Evolutionary conservation across 129 eudicot species (phyloP).

Genomic region (Chrysanthemum makinoi): DNA sequence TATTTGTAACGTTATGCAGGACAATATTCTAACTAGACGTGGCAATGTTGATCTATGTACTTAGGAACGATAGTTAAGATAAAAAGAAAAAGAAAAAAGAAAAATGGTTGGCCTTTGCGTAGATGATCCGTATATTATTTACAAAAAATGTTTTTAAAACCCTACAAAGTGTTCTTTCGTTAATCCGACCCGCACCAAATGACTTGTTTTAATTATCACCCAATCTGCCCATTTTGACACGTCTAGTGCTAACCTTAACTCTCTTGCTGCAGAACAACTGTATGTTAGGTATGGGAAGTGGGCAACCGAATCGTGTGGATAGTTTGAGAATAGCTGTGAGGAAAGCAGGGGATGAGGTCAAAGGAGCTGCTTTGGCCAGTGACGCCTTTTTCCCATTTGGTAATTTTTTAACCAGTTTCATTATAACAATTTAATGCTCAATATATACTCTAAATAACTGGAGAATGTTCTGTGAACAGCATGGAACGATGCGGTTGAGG

Average conservation of each 20-base stretch:
- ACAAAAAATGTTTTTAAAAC: too few relatives aligned
- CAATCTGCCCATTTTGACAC: too few relatives aligned
- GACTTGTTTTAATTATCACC: too few relatives aligned
- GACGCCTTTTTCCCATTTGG: conserved; percentile 98
- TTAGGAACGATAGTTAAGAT: too few relatives aligned
- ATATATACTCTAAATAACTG: neutral
- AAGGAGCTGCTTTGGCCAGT: conserved; percentile 97
- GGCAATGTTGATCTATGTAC: neutral
- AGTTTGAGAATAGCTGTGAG: conserved; percentile 91
- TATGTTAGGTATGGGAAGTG: conserved; percentile 99
- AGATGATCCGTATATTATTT: too few relatives aligned
- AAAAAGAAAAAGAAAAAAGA: too few relatives aligned
- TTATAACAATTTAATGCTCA: neutral
- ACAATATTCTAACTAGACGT: neutral
- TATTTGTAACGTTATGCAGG: neutral
- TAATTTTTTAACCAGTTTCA: conserved; percentile 23
- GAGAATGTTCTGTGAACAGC: conserved; percentile 42
- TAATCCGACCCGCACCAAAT: too few relatives aligned
- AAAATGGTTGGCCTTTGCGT: too few relatives aligned
- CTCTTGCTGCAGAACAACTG: conserved; percentile 64
- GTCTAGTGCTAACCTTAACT: conserved; percentile 1
- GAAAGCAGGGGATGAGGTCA: conserved; percentile 93
- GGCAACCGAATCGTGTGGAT: conserved; percentile 94
- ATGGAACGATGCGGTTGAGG: conserved; percentile 96
- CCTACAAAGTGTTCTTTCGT: too few relatives aligned